phyloP scores from a whole-genome alignment of 495 filamentous ascomycete genomes.

The Xanthoparmelia taractica region DNA sequence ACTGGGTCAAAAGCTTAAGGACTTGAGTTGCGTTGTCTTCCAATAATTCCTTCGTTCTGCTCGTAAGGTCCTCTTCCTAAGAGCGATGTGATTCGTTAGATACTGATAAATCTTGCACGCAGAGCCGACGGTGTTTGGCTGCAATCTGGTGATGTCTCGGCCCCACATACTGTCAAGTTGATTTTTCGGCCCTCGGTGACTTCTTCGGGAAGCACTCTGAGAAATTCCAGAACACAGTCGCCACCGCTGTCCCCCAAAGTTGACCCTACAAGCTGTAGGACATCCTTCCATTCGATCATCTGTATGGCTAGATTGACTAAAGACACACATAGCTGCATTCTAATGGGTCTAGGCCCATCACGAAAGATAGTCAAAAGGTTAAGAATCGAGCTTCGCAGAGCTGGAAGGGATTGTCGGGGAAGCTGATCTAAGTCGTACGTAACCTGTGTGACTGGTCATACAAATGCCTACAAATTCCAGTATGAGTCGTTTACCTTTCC shows the following conservation, averaged over 20 bases:
- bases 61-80: slow-evolving; percentile 86
- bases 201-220: slow-evolving; percentile 95
- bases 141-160: slow-evolving; percentile 44
- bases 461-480: slow-evolving; percentile 4
- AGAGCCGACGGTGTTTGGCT: slow-evolving; percentile 31
- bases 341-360: slow-evolving; percentile 78
- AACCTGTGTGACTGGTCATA: slow-evolving; percentile 49
- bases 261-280: slow-evolving; percentile 69
- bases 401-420: slow-evolving; percentile 60
- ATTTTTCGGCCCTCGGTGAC: slow-evolving; percentile 99
- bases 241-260: slow-evolving; percentile 68
- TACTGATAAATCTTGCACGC: slow-evolving; percentile 28
- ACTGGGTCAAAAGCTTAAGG: slow-evolving; percentile 74
- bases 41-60: slow-evolving; percentile 77
- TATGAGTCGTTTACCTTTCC: slow-evolving; percentile 68
- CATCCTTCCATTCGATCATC: slow-evolving; percentile 94
- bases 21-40: slow-evolving; percentile 85
- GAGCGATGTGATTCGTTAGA: slow-evolving; percentile 41
- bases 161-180: slow-evolving; percentile 88
- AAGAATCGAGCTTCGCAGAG: slow-evolving; percentile 75
- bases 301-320: slow-evolving; percentile 91
- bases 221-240: slow-evolving; percentile 86
- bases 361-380: slow-evolving; percentile 69
- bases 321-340: slow-evolving; percentile 91
- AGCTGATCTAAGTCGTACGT: slow-evolving; percentile 82